These are phyloP conservation scores for Pythium myriotylum DNA, from an alignment of 352 stramenopile genomes.

Conservation along the genomic window DNA sequence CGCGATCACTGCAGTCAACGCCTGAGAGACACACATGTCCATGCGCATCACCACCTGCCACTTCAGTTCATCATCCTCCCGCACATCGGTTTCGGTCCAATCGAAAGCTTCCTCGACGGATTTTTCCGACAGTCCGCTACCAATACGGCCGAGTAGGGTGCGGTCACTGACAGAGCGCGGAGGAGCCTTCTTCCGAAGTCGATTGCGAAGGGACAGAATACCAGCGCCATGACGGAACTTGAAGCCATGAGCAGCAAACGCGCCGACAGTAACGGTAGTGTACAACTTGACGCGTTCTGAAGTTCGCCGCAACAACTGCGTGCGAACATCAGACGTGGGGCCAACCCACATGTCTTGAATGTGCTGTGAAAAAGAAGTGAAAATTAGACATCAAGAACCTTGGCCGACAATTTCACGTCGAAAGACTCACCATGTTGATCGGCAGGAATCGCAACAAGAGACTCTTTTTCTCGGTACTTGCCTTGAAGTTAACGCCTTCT, in stretches of 20 bases:
- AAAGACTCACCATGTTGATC: constrained; percentile 61
- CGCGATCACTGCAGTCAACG: constrained; percentile 66
- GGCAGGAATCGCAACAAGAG: constrained; percentile 71
- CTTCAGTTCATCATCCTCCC: constrained; percentile 59
- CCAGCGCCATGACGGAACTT: constrained; percentile 79
- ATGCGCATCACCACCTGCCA: constrained; percentile 81
- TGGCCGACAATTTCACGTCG: not conserved
- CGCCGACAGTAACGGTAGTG: constrained; percentile 72
- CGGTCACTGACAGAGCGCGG: constrained; percentile 25
- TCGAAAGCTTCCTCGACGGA: constrained; percentile 32
- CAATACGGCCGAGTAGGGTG: constrained; percentile 42
- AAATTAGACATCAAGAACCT: not conserved
- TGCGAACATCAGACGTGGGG: constrained; percentile 62
- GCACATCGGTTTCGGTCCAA: constrained; percentile 57
- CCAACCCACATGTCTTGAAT: constrained; percentile 88
- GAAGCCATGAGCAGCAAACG: constrained; percentile 80
- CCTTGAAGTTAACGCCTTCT: constrained; percentile 79
- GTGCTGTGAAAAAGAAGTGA: constrained; percentile 35
- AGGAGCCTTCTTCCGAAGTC: constrained; percentile 46
- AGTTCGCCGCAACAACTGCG: constrained; percentile 62
- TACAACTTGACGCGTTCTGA: constrained; percentile 66
- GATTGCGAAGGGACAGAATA: constrained; percentile 67
- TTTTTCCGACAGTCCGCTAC: constrained; percentile 49
- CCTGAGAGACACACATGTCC: constrained; percentile 82
- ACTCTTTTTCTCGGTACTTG: constrained; percentile 85